A percentile compares a stretch with the other conserved stretches of the same genome.
These are phyloP conservation scores for Xylaria sp. DNA, from an alignment of 2,329 filamentous ascomycete genomes.

Conservation along the genomic window DNA sequence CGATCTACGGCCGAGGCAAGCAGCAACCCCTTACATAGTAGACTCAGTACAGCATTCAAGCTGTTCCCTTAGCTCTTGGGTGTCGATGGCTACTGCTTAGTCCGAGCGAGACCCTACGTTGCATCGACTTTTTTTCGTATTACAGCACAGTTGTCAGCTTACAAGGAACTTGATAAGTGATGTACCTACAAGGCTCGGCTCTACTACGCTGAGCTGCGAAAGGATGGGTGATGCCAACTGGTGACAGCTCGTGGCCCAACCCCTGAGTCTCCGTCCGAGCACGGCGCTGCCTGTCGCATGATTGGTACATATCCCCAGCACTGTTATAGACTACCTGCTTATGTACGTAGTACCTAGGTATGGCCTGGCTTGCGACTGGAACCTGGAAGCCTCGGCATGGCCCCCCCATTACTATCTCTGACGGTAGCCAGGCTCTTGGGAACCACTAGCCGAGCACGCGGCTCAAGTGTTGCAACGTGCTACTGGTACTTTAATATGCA, in stretches of 20 bases:
- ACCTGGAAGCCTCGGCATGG: background rate
- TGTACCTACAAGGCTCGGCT: no score
- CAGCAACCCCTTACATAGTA: no score
- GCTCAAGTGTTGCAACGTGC: conserved; percentile 12
- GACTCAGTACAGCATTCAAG: background rate
- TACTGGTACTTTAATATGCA: conserved; percentile 12
- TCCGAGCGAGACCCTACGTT: background rate
- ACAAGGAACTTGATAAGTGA: background rate
- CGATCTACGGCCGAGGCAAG: background rate
- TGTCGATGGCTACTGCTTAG: background rate
- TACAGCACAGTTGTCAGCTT: background rate
- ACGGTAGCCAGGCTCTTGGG: conserved; percentile 4
- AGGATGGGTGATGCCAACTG: no score
- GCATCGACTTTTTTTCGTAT: background rate
- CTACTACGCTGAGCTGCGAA: no score
- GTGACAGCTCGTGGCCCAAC: no score
- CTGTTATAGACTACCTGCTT: no score
- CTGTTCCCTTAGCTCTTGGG: background rate
- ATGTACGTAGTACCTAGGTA: no score
- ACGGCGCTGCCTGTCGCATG: no score
- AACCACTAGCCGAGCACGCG: background rate
- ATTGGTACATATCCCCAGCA: no score
- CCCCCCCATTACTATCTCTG: no score
- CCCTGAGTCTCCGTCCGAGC: no score
- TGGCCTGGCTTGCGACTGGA: background rate